Conservation (phyloP, 257 asterid genomes). For the Voacanga thouarsii region DNA sequence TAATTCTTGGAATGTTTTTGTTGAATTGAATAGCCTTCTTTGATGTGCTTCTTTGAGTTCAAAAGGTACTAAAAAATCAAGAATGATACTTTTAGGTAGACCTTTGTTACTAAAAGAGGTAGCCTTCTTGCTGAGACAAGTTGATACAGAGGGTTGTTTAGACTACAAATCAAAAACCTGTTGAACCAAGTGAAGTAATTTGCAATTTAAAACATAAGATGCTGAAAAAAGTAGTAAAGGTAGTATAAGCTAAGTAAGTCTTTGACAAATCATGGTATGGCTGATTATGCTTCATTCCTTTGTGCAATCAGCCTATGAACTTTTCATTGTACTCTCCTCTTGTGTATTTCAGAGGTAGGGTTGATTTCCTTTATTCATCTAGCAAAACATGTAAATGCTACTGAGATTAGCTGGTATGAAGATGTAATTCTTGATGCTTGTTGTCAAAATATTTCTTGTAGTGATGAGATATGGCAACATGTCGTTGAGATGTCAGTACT, state of each 20-base stretch:
- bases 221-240: slow-evolving; percentile 70
- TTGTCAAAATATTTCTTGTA: slow-evolving; percentile 77
- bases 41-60: not conserved
- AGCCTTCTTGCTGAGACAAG: slow-evolving; percentile 78
- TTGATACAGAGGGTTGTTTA: slow-evolving; percentile 23
- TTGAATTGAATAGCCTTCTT: not conserved
- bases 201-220: slow-evolving; percentile 68
- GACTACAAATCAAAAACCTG: slow-evolving; percentile 72
- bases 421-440: slow-evolving; percentile 93
- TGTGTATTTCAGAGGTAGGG: slow-evolving; percentile 68
- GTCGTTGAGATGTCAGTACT: slow-evolving; percentile 89
- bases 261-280: too few species aligned
- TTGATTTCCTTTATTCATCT: slow-evolving; percentile 76
- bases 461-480: slow-evolving; percentile 74
- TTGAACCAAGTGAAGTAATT: slow-evolving; percentile 46
- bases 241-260: slow-evolving; percentile 19
- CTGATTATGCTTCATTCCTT: too few species aligned
- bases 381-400: slow-evolving; percentile 54
- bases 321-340: not conserved
- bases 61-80: not conserved
- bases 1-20: not conserved
- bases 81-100: too few species aligned
- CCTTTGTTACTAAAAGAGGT: slow-evolving; percentile 75
- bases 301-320: slow-evolving; percentile 7
- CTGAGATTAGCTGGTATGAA: slow-evolving; percentile 72